Base-by-base conservation (phyloP, 2,329 filamentous ascomycete species). In the Claviceps pusilla region DNA sequence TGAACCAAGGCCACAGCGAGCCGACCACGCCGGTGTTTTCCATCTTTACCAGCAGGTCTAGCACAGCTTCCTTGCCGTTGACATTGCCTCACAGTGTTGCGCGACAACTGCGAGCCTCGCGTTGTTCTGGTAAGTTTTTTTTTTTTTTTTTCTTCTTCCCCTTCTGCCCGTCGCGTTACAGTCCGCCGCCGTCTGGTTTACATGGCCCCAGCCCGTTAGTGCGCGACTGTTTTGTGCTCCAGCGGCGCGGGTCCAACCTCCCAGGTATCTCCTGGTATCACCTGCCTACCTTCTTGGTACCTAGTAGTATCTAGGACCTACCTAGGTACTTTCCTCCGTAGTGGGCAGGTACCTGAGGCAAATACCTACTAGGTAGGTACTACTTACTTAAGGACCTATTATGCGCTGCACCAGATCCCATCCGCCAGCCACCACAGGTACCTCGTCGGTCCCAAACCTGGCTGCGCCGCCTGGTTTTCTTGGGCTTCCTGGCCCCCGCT, bases 1-100 rank as follows among this genome's bases (percentile, higher is more conserved):
- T 56, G 56, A 57, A 54, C 50, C 49, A 55, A 56, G 58, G 58
- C 57, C 56, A 57, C 56, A 53, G 56, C 57, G 59, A 54, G 37
- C 45, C 35, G 48, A 54, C 53, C 41, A 47, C 52, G 52, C 50
- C 29, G 37, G 51, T 24, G 33, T 33, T 50, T 5, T 31, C 29
- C 53, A 37, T 51, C 19, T 47, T 24, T 24, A 41, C 41, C 46
- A 47, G 47, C 47, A 41, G 35, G 33, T 50, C 28, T 14, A n/a
- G 29, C 50, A 39, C 35, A 19, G 24, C 48, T 55, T n/a, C 31
- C 24, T 14, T 42, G 29, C 35, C 39, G 3, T 41, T 48, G 50
- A 43, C 19, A 33, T 39, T 45, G 39, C 19, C 19, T n/a, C 46
- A 24, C 28, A 35, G 24, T 19, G 46, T 47, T 49, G 45, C 35